A percentile compares a stretch with the other conserved stretches of the same genome.
Conservation (phyloP, 2,329 filamentous ascomycete species). For the Botryotinia narcissicola region DNA sequence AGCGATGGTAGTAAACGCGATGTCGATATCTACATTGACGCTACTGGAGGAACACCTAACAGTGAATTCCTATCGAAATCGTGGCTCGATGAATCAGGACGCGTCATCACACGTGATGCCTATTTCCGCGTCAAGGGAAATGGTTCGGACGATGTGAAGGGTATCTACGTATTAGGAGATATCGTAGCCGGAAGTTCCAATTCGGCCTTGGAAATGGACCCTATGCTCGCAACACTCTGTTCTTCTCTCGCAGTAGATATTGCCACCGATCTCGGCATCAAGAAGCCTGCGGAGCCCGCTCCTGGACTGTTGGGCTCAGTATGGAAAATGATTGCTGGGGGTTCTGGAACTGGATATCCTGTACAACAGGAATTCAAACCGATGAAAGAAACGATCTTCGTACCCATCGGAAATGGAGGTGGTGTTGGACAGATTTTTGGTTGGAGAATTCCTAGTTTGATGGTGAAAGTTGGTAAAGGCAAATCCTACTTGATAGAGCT, state of each 20-base stretch:
- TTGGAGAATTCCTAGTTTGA: conserved; percentile 40
- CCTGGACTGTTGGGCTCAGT: neutral
- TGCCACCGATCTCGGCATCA: conserved; percentile 14
- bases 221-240: conserved; percentile 42
- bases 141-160: conserved; percentile 35
- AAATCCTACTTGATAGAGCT: conserved; percentile 38
- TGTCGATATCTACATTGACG: conserved; percentile 50
- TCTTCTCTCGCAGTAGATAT: conserved; percentile 50
- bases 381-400: conserved; percentile 39
- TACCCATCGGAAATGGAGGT: conserved; percentile 41
- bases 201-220: conserved; percentile 44
- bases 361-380: conserved; percentile 35
- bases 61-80: conserved; percentile 46
- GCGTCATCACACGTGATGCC: conserved; percentile 47
- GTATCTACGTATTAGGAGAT: conserved; percentile 51
- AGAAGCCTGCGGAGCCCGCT: conserved; percentile 12
- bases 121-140: conserved; percentile 46
- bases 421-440: conserved; percentile 42
- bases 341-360: conserved; percentile 3
- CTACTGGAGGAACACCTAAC: conserved; percentile 44
- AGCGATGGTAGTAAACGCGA: conserved; percentile 42
- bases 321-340: neutral
- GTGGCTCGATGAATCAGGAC: conserved; percentile 47
- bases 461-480: conserved; percentile 41
- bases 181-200: conserved; percentile 42